Evolutionary conservation across 2,329 filamentous ascomycete species (phyloP).

Genomic region (Penicillium digitatum): DNA sequence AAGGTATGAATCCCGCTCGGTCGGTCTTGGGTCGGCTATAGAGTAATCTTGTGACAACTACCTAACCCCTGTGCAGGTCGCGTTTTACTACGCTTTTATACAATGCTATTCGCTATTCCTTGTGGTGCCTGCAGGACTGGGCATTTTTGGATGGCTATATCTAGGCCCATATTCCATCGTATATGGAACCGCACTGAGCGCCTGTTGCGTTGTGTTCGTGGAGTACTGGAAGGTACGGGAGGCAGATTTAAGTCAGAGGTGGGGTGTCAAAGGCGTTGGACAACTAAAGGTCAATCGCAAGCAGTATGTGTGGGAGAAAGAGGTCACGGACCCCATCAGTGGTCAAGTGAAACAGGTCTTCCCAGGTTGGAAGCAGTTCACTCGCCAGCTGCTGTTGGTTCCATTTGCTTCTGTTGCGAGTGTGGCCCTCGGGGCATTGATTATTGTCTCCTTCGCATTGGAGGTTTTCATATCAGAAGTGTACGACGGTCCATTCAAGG

Average conservation of each 20-base stretch:
- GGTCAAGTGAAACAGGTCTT: conserved; percentile 75
- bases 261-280: conserved; percentile 83
- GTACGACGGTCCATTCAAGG: conserved; percentile 83
- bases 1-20: conserved; percentile 41
- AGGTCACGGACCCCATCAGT: conserved; percentile 73
- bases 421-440: conserved; percentile 71
- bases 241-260: conserved; percentile 76
- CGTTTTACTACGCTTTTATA: conserved; percentile 93
- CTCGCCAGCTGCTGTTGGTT: conserved; percentile 73
- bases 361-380: conserved; percentile 67
- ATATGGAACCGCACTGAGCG: conserved; percentile 70
- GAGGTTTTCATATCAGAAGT: conserved; percentile 96
- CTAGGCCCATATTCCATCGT: conserved; percentile 77
- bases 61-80: conserved; percentile 54
- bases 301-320: conserved; percentile 75
- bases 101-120: conserved; percentile 87
- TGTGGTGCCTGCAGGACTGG: conserved; percentile 74
- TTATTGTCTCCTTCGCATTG: conserved; percentile 81
- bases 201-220: conserved; percentile 88
- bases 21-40: not conserved
- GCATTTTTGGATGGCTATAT: conserved; percentile 73
- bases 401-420: conserved; percentile 77
- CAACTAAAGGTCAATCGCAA: conserved; percentile 71
- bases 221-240: conserved; percentile 97
- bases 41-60: too few relatives aligned